These are phyloP conservation scores for Verbena officinalis DNA, from an alignment of 257 asterid genomes.

Conservation along the genomic window DNA sequence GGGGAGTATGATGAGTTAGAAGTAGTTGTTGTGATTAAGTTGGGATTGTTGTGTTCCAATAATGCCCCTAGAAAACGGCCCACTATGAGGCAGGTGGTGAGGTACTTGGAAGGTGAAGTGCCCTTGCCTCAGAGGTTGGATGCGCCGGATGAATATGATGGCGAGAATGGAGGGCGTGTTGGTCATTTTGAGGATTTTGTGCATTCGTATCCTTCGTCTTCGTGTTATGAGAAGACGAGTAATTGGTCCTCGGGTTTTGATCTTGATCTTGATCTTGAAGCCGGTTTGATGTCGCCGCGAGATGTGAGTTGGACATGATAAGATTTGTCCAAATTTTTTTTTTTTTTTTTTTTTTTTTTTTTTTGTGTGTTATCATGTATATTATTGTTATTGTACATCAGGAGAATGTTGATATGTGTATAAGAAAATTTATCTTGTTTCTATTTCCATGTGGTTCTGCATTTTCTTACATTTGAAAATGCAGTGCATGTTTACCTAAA, in stretches of 20 bases:
- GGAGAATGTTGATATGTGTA: background rate
- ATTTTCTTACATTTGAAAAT: constrained; percentile 1
- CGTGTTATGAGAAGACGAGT: constrained; percentile 49
- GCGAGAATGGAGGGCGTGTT: constrained; percentile 23
- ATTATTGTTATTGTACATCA: background rate
- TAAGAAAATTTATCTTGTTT: background rate
- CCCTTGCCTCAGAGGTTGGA: constrained; percentile 41
- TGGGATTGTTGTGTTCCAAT: constrained; percentile 76
- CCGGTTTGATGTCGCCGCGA: constrained; percentile 38
- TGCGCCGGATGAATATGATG: constrained; percentile 38
- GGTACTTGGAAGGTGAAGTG: constrained; percentile 63
- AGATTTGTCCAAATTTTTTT: background rate
- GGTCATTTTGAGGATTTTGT: constrained; percentile 36
- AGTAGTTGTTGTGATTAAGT: constrained; percentile 53
- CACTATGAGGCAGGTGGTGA: constrained; percentile 56
- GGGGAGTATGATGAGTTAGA: constrained; percentile 51
- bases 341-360: no score
- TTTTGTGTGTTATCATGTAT: background rate
- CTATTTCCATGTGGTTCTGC: background rate
- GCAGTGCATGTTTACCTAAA: constrained; percentile 15
- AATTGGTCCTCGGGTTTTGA: constrained; percentile 42
- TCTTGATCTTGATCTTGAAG: constrained; percentile 49
- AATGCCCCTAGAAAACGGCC: constrained; percentile 57
- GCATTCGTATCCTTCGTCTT: constrained; percentile 51
- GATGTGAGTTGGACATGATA: constrained; percentile 19